phyloP scores from a whole-genome alignment of 2,329 filamentous ascomycete species.

The Orbilia blumenaviensis region DNA sequence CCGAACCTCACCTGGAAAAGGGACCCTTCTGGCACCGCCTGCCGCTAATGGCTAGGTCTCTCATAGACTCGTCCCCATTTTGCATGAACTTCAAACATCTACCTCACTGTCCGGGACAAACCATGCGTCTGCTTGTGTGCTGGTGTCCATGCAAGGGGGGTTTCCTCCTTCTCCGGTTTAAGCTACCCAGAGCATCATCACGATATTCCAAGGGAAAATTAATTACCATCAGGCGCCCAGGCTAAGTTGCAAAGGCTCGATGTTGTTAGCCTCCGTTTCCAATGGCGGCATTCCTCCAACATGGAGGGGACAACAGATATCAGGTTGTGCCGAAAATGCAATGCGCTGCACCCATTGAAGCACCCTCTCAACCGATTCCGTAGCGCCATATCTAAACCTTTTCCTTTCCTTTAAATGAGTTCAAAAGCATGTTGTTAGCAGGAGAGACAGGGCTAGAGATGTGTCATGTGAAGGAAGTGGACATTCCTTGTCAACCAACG shows the following conservation, averaged over 20 bases:
- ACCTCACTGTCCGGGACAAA: slow-evolving; percentile 34
- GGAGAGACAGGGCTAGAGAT: not conserved
- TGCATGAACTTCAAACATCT: slow-evolving; percentile 42
- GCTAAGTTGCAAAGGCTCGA: not conserved
- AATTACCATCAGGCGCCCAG: slow-evolving; percentile 8
- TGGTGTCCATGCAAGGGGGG: slow-evolving; percentile 44
- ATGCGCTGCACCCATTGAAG: not conserved
- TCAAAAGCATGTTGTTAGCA: not conserved
- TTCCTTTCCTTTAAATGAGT: not conserved
- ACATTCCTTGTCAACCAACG: slow-evolving; percentile 5
- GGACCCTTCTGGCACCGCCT: slow-evolving; percentile 41
- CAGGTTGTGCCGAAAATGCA: not conserved
- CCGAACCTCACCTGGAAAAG: not conserved
- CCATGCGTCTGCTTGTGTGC: slow-evolving; percentile 37
- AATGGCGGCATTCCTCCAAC: slow-evolving; percentile 8
- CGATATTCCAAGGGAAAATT: not conserved
- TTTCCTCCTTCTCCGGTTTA: slow-evolving; percentile 30
- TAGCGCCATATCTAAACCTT: slow-evolving; percentile 6
- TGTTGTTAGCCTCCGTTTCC: slow-evolving; percentile 37
- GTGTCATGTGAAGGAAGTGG: slow-evolving; percentile 16
- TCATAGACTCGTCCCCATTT: slow-evolving; percentile 18
- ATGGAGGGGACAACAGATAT: not conserved
- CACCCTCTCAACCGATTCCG: not conserved
- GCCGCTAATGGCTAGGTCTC: slow-evolving; percentile 42
- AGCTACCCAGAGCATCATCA: slow-evolving; percentile 11